Conservation (phyloP, 176 grass and related monocot genomes). For the Chrysopogon serrulatus region DNA sequence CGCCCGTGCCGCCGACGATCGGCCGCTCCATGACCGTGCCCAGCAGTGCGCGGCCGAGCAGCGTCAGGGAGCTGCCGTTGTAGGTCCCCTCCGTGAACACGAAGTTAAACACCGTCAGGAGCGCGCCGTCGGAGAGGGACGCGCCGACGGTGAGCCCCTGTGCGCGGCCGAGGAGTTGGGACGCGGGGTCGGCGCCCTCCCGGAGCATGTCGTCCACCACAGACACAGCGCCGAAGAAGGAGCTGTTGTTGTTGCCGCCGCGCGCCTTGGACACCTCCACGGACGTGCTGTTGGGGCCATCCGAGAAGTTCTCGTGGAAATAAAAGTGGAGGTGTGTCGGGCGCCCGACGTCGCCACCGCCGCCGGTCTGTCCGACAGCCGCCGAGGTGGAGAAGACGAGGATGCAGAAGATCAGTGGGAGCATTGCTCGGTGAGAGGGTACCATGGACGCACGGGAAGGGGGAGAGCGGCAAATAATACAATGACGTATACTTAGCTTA, state of each 20-base stretch:
- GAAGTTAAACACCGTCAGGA: not conserved
- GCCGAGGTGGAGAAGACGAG: not conserved
- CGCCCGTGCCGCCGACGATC: constrained; percentile 25
- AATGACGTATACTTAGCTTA: not conserved
- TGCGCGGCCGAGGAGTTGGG: constrained; percentile 18
- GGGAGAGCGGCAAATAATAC: not conserved
- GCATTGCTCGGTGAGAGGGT: not conserved
- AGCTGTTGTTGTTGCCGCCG: not conserved
- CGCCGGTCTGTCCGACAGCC: not conserved
- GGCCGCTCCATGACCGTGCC: constrained; percentile 20
- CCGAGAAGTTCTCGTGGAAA: constrained; percentile 24
- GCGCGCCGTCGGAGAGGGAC: not conserved
- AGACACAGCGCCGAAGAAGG: not conserved
- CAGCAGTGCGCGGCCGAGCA: not conserved
- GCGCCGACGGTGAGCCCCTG: not conserved
- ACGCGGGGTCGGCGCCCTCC: constrained; percentile 14
- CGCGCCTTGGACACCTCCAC: not conserved
- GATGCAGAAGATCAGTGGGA: not conserved
- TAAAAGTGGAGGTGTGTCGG: constrained; percentile 26
- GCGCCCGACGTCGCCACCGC: not conserved
- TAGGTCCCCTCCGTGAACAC: constrained; percentile 20
- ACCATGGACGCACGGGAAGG: not conserved
- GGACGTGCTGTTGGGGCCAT: constrained; percentile 4
- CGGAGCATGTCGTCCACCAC: constrained; percentile 20
- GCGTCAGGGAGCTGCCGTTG: constrained; percentile 18